Evolutionary conservation across 768 basidiomycete species (phyloP), one percentile per base, ranked within the genome.

Genomic region (Krasilnikovozyma curviuscula): DNA sequence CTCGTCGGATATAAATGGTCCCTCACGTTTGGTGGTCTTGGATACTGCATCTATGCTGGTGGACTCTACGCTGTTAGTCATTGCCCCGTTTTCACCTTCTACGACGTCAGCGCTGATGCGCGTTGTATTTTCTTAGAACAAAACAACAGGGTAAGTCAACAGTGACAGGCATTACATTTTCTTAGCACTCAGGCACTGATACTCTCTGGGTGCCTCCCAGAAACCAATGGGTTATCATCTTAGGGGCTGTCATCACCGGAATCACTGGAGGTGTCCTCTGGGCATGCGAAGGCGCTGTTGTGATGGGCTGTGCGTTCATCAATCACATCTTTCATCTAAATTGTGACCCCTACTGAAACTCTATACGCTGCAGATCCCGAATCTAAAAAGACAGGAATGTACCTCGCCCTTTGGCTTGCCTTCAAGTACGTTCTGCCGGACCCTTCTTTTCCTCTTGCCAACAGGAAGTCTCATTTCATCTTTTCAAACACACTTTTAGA

Each of bases 251-350:
- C 2, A 35, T 31, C 6, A 62, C 61, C 46, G 63, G 63, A 14
- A 52, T 60, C 39, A 50, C 46, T 1, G 59, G 59, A 3, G 61
- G 59, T 19, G 51, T 57, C 52, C 59, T 58, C 49, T 57, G 58
- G 58, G 25, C 52, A 1, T 51, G 50, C 14, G 42, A 33, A 23
- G 29, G 35, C 16, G 33, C 23, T 16, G 44, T 25, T n/a, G 6
- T 3, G n/a, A n/a, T n/a, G n/a, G n/a, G n/a, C n/a, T n/a, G n/a
- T n/a, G n/a, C n/a, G n/a, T n/a, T n/a, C n/a, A n/a, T n/a, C n/a
- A n/a, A 12, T 19, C 40, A 14, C 23, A 5, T 10, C 21, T 28
- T 44, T 13, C 21, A 7, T 6, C 24, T 34, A 7, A 2, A 41
- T 50, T 40, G 54, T 49, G 33, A 49, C 1, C 10, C 12, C 10